These are phyloP conservation scores for Leonotis leonurus DNA, from an alignment of 257 asterid genomes.

Conservation along the genomic window DNA sequence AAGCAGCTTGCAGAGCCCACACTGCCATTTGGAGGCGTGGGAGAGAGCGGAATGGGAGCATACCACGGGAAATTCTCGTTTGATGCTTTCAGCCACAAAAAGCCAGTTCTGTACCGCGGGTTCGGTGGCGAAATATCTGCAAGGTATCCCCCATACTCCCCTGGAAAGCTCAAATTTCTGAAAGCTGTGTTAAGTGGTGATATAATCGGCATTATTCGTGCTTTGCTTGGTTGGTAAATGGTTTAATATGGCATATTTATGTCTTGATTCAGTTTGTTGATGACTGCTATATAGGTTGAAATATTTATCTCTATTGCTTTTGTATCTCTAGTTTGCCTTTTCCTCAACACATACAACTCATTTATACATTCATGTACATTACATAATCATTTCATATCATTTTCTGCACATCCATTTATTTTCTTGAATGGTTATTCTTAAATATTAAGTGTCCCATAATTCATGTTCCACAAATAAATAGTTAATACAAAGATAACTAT, in stretches of 20 bases:
- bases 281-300: background rate
- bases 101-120: conserved; percentile 63
- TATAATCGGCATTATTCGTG: conserved; percentile 49
- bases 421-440: background rate
- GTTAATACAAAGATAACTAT: too few relatives aligned
- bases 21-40: conserved; percentile 93
- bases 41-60: conserved; percentile 93
- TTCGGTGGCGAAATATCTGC: conserved; percentile 62
- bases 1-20: conserved; percentile 53
- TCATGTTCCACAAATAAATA: too few relatives aligned
- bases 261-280: background rate
- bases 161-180: conserved; percentile 45
- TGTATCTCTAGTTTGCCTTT: background rate
- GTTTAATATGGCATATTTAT: background rate
- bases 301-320: conserved; percentile 1
- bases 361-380: background rate
- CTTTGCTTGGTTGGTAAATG: conserved; percentile 62
- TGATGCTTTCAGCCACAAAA: conserved; percentile 88
- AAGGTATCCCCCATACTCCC: conserved; percentile 84
- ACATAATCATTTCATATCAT: background rate
- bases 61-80: conserved; percentile 87
- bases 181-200: conserved; percentile 60
- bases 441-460: too few relatives aligned
- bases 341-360: background rate
- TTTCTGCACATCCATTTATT: background rate